Base-by-base conservation (phyloP, 1,284 basidiomycete species). In the Boletus smithii region DNA sequence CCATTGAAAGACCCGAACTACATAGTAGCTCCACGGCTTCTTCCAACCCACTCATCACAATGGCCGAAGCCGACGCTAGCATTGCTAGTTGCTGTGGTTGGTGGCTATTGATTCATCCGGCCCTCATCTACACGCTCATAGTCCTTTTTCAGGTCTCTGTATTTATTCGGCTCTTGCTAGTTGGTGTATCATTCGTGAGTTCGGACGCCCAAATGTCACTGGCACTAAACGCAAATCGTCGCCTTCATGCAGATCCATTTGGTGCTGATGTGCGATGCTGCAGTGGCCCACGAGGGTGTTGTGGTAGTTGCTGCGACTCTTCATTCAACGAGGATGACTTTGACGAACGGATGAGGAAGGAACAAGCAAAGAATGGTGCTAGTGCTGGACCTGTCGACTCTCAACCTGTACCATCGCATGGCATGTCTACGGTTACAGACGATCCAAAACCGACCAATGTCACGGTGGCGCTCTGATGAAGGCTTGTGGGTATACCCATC, bases 261-360 rank as follows among this genome's bases (percentile, higher is more conserved):
- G 63, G 63, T 31, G 45, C 57, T 17, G 48, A 55, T 18, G 38
- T 32, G 18, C 32, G 17, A 16, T 63, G 62, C 36, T 68, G 65
- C 9, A 48, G 62, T 43, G 66, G 64, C 10, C 48, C 51, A 22
- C 49, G 49, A 45, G 65, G 62, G 9, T 67, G 61, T 31, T 65
- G 65, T 32, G 51, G 54, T 16, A 52, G 57, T 35, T 68, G 66
- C 32, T 65, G 43, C 14, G 51, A 63, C 17, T 53, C 55, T 11
- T 60, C 60, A 22, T 68, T 68, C 45, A 34, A 69, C 44, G 23
- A 55, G 10, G 63, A 69, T 33, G 50, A 55, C 43, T 59, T 67
- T 42, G 65, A 69, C 27, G 65, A 67, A 34, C 62, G 50, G 26
- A 13, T 65, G 49, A 65, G 50, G 36, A 54, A 43, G 44, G 53